These are phyloP conservation scores for Skeletonema costatum DNA, from an alignment of 108 stramenopile species.

Conservation along the genomic window DNA sequence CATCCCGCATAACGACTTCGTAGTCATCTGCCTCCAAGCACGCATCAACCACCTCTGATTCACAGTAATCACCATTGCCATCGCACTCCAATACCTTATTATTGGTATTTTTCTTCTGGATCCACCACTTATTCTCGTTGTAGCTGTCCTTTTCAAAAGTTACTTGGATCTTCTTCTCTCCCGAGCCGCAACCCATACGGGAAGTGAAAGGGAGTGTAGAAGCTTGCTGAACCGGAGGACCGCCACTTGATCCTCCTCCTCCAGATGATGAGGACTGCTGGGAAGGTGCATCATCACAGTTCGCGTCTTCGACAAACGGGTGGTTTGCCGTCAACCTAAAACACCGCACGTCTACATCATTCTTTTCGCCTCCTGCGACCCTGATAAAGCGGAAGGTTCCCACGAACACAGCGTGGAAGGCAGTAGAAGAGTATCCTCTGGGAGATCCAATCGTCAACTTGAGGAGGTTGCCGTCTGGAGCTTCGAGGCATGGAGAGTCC, in stretches of 20 bases:
- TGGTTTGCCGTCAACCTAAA: background rate
- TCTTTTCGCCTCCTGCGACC: background rate
- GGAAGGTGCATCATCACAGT: too few species aligned
- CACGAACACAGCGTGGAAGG: background rate
- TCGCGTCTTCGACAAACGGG: too few species aligned
- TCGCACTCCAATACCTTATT: background rate
- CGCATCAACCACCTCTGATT: background rate
- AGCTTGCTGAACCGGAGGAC: too few species aligned
- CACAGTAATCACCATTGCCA: background rate
- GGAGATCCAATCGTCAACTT: background rate
- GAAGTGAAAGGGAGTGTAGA: background rate
- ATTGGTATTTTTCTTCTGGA: background rate
- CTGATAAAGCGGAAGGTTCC: background rate
- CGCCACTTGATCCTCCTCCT: too few species aligned
- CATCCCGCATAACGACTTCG: background rate
- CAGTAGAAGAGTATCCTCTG: background rate
- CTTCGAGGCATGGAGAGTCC: background rate
- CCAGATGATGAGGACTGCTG: too few species aligned
- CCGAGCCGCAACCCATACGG: background rate
- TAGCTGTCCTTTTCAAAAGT: background rate
- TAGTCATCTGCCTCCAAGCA: background rate
- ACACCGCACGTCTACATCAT: background rate
- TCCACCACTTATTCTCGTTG: background rate
- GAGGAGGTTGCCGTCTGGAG: background rate
- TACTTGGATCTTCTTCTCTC: background rate